Evolutionary conservation across 2,329 filamentous ascomycete species (phyloP).

Genomic region (Neofusicoccum ribis): DNA sequence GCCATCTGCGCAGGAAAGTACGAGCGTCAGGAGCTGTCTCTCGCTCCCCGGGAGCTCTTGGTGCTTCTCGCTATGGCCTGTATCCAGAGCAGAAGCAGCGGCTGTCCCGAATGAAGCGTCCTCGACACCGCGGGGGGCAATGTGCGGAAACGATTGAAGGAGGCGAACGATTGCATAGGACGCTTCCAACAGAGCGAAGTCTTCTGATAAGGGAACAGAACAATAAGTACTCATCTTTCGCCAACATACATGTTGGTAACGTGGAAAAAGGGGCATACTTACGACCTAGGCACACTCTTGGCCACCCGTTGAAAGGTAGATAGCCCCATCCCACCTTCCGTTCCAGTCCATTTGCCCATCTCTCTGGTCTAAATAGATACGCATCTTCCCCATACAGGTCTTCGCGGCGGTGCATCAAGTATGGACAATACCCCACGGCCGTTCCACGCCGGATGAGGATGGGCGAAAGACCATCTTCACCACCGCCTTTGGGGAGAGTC

Average conservation of each 20-base stretch:
- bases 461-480: constrained; percentile 49
- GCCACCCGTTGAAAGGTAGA: constrained; percentile 41
- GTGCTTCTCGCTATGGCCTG: too few relatives aligned
- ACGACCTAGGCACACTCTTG: constrained; percentile 36
- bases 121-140: too few relatives aligned
- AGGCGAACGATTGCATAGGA: too few relatives aligned
- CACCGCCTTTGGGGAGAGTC: constrained; percentile 52
- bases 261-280: too few relatives aligned
- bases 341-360: constrained; percentile 38
- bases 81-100: too few relatives aligned
- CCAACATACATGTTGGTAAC: too few relatives aligned
- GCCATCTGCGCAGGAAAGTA: too few relatives aligned
- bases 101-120: too few relatives aligned
- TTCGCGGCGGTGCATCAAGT: constrained; percentile 53
- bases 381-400: constrained; percentile 53
- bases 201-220: constrained; percentile 33
- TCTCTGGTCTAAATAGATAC: constrained; percentile 49
- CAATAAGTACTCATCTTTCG: too few relatives aligned
- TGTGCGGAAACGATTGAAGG: constrained; percentile 14
- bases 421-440: constrained; percentile 45
- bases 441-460: constrained; percentile 53
- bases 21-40: too few relatives aligned
- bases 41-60: too few relatives aligned
- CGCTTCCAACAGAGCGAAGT: constrained; percentile 25
- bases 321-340: constrained; percentile 40